Percentiles rank a stretch among this genome's conserved stretches.
phyloP scores from a whole-genome alignment of 106 monocot genomes.

The Dendrobium nobile region DNA sequence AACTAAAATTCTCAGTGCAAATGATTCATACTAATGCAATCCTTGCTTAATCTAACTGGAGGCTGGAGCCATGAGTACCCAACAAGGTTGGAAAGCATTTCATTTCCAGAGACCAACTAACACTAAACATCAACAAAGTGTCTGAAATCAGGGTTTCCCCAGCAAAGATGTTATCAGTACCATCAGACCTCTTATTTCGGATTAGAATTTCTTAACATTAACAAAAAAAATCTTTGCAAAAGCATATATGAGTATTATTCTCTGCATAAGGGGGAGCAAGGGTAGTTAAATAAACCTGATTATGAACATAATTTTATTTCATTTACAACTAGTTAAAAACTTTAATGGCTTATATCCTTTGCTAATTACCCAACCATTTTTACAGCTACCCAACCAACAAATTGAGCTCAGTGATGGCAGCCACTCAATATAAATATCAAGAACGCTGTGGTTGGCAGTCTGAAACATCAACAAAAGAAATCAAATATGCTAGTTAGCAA shows the following conservation, averaged over 20 bases:
- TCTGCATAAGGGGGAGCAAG: too few relatives aligned
- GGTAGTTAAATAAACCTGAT: too few relatives aligned
- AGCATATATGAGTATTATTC: background rate
- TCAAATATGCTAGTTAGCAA: background rate
- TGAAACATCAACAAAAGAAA: background rate
- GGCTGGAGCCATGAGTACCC: background rate
- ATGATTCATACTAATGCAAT: background rate
- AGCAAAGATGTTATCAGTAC: too few relatives aligned
- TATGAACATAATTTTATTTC: too few relatives aligned
- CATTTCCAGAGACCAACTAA: background rate
- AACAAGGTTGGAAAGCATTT: background rate
- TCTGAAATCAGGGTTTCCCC: too few relatives aligned
- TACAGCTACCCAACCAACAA: background rate
- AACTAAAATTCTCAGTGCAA: background rate
- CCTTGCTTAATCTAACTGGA: background rate
- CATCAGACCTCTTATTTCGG: too few relatives aligned
- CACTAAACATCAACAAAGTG: too few relatives aligned
- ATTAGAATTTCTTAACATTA: background rate
- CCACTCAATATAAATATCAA: background rate
- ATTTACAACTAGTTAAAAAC: background rate
- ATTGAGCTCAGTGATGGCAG: background rate
- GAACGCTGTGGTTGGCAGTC: too few relatives aligned
- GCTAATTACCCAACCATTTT: background rate
- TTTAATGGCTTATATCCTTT: background rate
- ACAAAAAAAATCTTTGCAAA: background rate